phyloP scores from a whole-genome alignment of 352 stramenopile genomes.

The Pythium dissotocum region DNA sequence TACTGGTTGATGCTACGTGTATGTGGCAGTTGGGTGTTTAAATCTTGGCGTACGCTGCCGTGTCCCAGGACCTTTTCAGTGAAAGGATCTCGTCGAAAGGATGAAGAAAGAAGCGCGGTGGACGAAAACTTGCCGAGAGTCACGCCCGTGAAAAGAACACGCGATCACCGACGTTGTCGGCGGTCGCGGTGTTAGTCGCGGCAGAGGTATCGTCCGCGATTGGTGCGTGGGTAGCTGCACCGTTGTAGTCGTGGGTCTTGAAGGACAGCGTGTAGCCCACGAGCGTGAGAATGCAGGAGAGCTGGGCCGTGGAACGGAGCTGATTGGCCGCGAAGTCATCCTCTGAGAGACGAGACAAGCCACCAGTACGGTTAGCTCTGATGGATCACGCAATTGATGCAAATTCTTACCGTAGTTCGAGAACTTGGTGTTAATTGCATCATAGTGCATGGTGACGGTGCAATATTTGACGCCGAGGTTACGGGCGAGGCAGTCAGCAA shows the following conservation, averaged over 20 bases:
- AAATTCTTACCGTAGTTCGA: background rate
- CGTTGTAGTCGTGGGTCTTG: slow-evolving; percentile 32
- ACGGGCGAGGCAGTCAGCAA: background rate
- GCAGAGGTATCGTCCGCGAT: background rate
- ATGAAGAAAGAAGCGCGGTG: background rate
- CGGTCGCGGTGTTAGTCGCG: background rate
- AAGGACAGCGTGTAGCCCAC: slow-evolving; percentile 58
- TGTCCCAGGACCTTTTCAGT: background rate
- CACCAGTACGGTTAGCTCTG: too few relatives aligned
- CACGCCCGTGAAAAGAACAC: background rate
- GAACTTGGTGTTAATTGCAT: background rate
- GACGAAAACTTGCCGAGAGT: background rate
- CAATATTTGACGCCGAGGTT: background rate
- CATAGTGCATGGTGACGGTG: background rate
- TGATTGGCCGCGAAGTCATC: slow-evolving; percentile 29
- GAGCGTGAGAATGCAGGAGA: slow-evolving; percentile 56
- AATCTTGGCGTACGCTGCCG: background rate
- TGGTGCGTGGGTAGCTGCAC: background rate
- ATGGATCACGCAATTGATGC: too few relatives aligned
- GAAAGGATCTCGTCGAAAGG: background rate
- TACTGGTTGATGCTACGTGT: background rate
- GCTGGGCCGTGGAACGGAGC: slow-evolving; percentile 43
- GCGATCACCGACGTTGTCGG: background rate
- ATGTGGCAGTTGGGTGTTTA: background rate
- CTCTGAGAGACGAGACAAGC: background rate